phyloP scores from a whole-genome alignment of 192 early-diverging fungal species.

The Glomus cerebriforme region DNA sequence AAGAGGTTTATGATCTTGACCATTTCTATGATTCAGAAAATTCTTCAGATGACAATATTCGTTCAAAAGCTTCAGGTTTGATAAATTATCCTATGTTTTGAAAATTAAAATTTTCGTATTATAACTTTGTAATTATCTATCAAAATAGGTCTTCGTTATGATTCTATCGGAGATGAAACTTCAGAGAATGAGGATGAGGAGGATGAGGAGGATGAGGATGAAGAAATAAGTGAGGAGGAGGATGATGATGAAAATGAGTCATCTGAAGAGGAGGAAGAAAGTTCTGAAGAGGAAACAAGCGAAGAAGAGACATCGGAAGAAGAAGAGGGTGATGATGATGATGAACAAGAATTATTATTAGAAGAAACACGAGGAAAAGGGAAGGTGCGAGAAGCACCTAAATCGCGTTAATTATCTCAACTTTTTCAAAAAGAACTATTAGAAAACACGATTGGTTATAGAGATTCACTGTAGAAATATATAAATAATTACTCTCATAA shows the following conservation, averaged over 20 bases:
- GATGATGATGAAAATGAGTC: slow-evolving; percentile 1
- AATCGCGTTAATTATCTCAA: not conserved
- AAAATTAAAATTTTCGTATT: not conserved
- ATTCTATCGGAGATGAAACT: slow-evolving; percentile 28
- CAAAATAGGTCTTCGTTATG: slow-evolving; percentile 16
- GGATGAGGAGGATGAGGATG: slow-evolving; percentile 40
- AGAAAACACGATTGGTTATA: no score
- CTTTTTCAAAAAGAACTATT: no score
- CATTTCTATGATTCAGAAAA: slow-evolving; percentile 41
- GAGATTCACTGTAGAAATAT: no score
- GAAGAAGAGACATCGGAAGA: slow-evolving; percentile 39
- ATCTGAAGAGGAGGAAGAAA: slow-evolving; percentile 31
- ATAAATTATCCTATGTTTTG: not conserved
- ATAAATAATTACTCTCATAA: no score
- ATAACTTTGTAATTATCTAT: not conserved
- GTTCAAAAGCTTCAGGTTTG: not conserved
- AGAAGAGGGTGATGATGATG: slow-evolving; percentile 31
- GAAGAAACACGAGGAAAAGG: not conserved
- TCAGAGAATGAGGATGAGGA: slow-evolving; percentile 39
- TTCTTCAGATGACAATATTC: slow-evolving; percentile 32
- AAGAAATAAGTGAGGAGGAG: slow-evolving; percentile 45
- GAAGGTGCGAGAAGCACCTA: not conserved
- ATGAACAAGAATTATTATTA: not conserved
- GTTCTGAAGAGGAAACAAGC: slow-evolving; percentile 30
- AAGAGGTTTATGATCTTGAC: slow-evolving; percentile 46